Evolutionary conservation across 2,329 filamentous ascomycete species (phyloP), one percentile per base, ranked within the genome.

Genomic region (Purpureocillium lavendulum): DNA sequence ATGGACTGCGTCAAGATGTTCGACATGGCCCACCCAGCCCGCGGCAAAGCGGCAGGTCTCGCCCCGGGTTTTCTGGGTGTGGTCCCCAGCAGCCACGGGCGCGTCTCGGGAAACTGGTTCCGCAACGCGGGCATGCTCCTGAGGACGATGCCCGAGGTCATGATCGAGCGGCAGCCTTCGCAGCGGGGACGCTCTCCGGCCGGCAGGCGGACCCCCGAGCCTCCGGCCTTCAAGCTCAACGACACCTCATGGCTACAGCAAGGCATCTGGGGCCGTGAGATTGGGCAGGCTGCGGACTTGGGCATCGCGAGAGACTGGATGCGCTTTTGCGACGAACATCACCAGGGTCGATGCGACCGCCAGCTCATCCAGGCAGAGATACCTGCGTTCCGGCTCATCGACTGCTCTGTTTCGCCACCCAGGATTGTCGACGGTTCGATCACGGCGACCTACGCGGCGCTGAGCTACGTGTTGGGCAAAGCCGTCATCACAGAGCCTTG

Each of bases 381-480:
- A 33, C 45, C 53, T 1, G 58, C 52, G 2, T 61, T 61, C 30
- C 54, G 51, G 11, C 52, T 61, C 3, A 49, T 61, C 2, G 58
- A 61, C 38, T 61, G 58, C n/a, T 38, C 48, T 7, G 51, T 53
- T 39, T 53, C 48, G n/a, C 58, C 57, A 2, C 58, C 57, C 1
- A 46, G 43, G 28, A 48, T 59, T 2, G 56, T 60, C 6, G 43
- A 48, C 4, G 47, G 49, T 1, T 55, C 52, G 1, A 46, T 61
- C 10, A 42, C 36, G 1, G 55, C 60, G 28, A 43, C 51, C 11
- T 63, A 59, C 14, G 51, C 49, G 1, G 59, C 60, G 1, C 34
- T 63, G 43, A 63, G 60, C 39, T 63, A 63, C 39, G 60, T 63
- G 1, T 56, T 53, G 48, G 60, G 59, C 3, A 47, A 46, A 32